A percentile compares a stretch with the other conserved stretches of the same genome.
Evolutionary conservation across 1,284 basidiomycete species (phyloP).

Genomic region (Earliella scabrosa): DNA sequence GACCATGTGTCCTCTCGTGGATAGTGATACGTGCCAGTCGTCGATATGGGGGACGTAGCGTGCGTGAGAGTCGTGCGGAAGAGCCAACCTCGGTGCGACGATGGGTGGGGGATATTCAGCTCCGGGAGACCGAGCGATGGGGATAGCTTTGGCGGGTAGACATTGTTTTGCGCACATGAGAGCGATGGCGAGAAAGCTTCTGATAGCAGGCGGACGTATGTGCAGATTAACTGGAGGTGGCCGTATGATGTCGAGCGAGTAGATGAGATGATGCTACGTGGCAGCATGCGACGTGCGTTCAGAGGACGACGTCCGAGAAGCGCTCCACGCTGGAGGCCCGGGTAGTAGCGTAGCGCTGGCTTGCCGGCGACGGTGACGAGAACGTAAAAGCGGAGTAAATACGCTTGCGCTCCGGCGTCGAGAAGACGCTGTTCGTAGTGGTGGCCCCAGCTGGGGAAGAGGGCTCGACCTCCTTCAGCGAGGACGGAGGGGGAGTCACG

Average conservation of each 20-base stretch:
- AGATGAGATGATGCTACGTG: no score
- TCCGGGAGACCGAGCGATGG: background rate
- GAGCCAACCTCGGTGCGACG: background rate
- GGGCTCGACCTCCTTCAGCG: constrained; percentile 5
- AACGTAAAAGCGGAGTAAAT: constrained; percentile 80
- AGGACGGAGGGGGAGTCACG: constrained; percentile 11
- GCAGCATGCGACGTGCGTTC: background rate
- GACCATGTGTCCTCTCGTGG: constrained; percentile 10
- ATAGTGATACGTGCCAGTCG: background rate
- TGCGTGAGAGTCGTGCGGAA: constrained; percentile 8
- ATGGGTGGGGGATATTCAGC: background rate
- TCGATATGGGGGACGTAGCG: background rate
- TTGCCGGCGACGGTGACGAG: constrained; percentile 65
- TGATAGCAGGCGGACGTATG: background rate
- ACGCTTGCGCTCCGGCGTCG: constrained; percentile 71
- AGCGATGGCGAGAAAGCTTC: background rate
- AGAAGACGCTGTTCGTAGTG: constrained; percentile 41
- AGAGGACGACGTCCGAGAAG: constrained; percentile 29
- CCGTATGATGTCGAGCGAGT: background rate
- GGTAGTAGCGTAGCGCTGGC: constrained; percentile 47
- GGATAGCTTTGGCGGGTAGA: background rate
- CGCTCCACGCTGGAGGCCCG: constrained; percentile 26
- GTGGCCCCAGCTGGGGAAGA: constrained; percentile 1
- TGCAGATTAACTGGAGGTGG: background rate
- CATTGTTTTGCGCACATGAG: background rate